Evolutionary conservation across 805 yeast genomes (phyloP), one percentile per base, ranked within the genome.

Genomic region (Sugiyamaella smithiae): DNA sequence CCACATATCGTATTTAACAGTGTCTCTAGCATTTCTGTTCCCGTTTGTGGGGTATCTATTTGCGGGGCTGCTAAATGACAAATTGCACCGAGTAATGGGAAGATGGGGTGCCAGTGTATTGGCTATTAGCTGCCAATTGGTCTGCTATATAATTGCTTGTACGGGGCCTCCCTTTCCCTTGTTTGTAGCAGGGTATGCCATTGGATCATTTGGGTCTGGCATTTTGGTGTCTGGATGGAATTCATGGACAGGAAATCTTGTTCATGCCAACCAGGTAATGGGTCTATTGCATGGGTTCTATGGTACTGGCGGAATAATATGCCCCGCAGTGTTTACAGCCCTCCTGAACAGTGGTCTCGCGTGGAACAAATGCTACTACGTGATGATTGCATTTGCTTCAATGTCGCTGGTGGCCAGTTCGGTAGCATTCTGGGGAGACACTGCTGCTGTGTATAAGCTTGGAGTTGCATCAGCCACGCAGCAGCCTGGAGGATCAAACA

Each of bases 301-400:
- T 63, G 95, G 93, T 1, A 56, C 80, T 2, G 89, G 90, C 1
- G 87, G 89, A 1, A 81, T 85, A 43, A 55, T 81, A 0, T 74
- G 87, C 1, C 90, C 95, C 1, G 73, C 86, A 17, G 61, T 81
- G 24, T 82, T 84, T 2, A 78, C 88, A 0, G 65, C 73, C 0
- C 70, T 82, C 73, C 72, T 78, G 16, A 69, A 73, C 40, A 52
- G 60, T 0, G 81, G 80, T 2, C 59, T 73, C 14, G 52, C 57
- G 46, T 82, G 88, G 88, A 69, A 78, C 58, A 70, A 59, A 48
- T 78, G 67, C 63, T 82, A 71, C 57, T 66, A 73, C 16, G 70
- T 81, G n/a, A 61, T 80, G 32, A 60, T 70, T 11, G 80, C 65
- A 0, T 23, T 75, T 43, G 63, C 72, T 56, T 20, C 70, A 1